These are phyloP conservation scores for Aspergillus hiratsukae DNA, from an alignment of 2,329 filamentous ascomycete species.

Conservation along the genomic window DNA sequence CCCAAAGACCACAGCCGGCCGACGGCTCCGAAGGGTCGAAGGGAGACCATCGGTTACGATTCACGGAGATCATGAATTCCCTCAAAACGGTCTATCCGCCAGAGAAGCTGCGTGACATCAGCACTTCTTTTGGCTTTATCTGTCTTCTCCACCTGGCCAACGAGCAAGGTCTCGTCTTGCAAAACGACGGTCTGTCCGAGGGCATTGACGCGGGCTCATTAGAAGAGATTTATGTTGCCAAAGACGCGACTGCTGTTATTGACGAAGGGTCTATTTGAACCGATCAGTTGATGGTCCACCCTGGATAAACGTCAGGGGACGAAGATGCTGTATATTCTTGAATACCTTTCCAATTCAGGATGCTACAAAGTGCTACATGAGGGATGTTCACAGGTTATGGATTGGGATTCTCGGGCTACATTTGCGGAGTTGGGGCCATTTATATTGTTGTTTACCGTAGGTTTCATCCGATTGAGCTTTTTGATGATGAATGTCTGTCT, in stretches of 20 bases:
- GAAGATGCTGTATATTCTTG: conserved; percentile 5
- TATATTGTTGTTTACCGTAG: background rate
- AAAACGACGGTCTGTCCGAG: conserved; percentile 49
- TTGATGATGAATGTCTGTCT: background rate
- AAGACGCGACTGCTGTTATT: conserved; percentile 37
- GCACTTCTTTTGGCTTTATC: conserved; percentile 90
- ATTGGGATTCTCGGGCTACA: conserved; percentile 8
- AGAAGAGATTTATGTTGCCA: conserved; percentile 43
- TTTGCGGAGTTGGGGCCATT: conserved; percentile 11
- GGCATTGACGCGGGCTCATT: conserved; percentile 28
- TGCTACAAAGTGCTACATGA: conserved; percentile 8
- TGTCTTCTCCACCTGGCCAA: conserved; percentile 87
- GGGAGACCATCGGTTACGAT: conserved; percentile 62
- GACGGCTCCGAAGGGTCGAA: conserved; percentile 31
- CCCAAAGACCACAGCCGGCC: conserved; percentile 20
- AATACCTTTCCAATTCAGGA: background rate
- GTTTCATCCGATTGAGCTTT: conserved; percentile 1
- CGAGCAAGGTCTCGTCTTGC: conserved; percentile 80
- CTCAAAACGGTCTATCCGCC: conserved; percentile 82
- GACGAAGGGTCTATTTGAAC: conserved; percentile 30
- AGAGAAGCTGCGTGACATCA: conserved; percentile 86
- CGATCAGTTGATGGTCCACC: conserved; percentile 1
- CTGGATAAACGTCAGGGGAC: background rate
- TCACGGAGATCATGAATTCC: conserved; percentile 87
- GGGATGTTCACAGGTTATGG: conserved; percentile 9